These are phyloP conservation scores for Helichrysum umbraculigerum DNA, from an alignment of 129 eudicot genomes.

Conservation along the genomic window DNA sequence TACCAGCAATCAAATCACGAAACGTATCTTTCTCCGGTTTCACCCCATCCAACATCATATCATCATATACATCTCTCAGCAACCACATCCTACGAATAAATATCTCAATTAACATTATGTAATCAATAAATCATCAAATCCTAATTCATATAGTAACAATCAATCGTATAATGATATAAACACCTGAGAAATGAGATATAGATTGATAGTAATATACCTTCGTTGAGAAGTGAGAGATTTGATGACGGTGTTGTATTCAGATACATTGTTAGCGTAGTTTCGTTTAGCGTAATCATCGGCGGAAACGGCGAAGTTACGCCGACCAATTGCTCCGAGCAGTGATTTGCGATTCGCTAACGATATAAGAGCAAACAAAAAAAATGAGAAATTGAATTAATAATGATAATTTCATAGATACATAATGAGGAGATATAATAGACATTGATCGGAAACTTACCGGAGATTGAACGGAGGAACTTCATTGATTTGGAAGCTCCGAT, in stretches of 20 bases:
- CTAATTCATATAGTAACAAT: neutral
- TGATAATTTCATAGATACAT: neutral
- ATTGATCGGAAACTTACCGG: slow-evolving; percentile 42
- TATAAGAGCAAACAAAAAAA: neutral
- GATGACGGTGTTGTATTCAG: slow-evolving; percentile 83
- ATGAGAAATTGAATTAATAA: neutral
- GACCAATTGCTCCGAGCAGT: slow-evolving; percentile 52
- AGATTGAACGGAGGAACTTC: slow-evolving; percentile 59
- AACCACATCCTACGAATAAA: slow-evolving; percentile 49
- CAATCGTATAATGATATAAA: neutral
- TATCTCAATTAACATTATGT: neutral
- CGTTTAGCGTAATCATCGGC: slow-evolving; percentile 60
- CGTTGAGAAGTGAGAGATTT: slow-evolving; percentile 68
- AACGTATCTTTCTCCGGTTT: slow-evolving; percentile 77
- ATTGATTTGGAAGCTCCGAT: slow-evolving; percentile 33
- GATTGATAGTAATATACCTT: slow-evolving; percentile 37
- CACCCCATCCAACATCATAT: slow-evolving; percentile 92
- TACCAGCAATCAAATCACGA: slow-evolving; percentile 63
- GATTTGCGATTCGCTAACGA: slow-evolving; percentile 46
- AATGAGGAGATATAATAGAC: neutral
- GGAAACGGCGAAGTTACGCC: slow-evolving; percentile 54
- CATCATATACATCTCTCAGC: slow-evolving; percentile 93
- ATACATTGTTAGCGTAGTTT: slow-evolving; percentile 80
- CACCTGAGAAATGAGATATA: neutral
- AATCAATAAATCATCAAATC: neutral